A percentile compares a stretch with the other conserved stretches of the same genome.
These are phyloP conservation scores for Leishmania mexicana DNA, from an alignment of 208 protist genomes.

Conservation along the genomic window DNA sequence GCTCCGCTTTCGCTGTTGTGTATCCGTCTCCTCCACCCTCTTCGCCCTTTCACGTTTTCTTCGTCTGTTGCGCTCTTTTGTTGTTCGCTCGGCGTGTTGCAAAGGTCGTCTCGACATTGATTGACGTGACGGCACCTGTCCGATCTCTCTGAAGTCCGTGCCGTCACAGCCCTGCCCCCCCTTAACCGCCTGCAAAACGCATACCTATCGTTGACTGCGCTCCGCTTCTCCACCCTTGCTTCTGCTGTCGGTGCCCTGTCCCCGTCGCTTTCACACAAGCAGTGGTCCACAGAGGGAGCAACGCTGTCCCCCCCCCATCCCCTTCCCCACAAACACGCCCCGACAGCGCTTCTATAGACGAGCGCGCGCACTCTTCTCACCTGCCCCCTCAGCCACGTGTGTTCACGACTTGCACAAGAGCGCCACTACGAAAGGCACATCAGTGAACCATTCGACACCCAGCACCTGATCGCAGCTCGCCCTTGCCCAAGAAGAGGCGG, in stretches of 20 bases:
- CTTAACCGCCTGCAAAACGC: neutral
- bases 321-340: neutral
- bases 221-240: neutral
- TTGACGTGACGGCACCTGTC: neutral
- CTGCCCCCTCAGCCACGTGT: neutral
- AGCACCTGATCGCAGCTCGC: neutral
- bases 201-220: neutral
- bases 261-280: neutral
- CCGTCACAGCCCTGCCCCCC: neutral
- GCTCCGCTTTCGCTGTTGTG: conserved; percentile 3
- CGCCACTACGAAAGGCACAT: neutral
- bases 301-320: neutral
- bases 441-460: neutral
- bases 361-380: neutral
- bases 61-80: neutral
- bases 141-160: neutral
- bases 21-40: neutral
- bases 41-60: neutral
- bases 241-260: neutral
- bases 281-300: neutral
- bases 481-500: neutral
- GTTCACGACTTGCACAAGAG: neutral
- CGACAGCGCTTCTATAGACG: neutral
- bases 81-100: neutral
- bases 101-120: neutral